phyloP scores from a whole-genome alignment of 2,329 filamentous ascomycete species.

The Macroventuria anomochaeta region DNA sequence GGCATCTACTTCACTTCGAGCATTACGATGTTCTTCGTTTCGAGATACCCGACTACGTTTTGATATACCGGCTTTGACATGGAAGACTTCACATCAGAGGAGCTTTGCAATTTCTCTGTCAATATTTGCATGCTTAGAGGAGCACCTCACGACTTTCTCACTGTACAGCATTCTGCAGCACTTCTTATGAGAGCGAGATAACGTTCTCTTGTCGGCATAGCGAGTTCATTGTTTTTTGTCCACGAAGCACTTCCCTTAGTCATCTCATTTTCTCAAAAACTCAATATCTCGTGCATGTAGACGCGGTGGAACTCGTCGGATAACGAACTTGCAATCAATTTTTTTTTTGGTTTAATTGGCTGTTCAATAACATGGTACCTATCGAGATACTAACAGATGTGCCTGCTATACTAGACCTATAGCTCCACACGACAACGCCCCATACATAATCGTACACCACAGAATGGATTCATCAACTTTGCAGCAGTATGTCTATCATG shows the following conservation, averaged over 20 bases:
- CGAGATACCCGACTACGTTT: constrained; percentile 25
- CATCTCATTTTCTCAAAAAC: background rate
- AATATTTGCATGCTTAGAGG: background rate
- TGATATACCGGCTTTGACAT: constrained; percentile 14
- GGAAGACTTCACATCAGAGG: background rate
- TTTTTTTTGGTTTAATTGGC: too few relatives aligned
- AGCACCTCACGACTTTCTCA: background rate
- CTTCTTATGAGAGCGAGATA: background rate
- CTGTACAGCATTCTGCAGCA: background rate
- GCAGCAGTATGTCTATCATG: background rate
- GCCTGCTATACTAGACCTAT: background rate
- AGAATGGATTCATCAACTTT: background rate
- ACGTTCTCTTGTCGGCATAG: background rate
- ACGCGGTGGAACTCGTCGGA: too few relatives aligned
- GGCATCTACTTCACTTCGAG: background rate
- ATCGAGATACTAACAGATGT: background rate
- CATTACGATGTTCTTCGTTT: constrained; percentile 16
- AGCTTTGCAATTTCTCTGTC: background rate
- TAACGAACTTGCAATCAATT: too few relatives aligned
- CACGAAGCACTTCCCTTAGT: too few relatives aligned
- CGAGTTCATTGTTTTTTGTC: background rate
- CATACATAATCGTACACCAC: background rate
- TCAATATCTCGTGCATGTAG: background rate
- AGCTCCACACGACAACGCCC: background rate
- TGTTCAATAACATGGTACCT: too few relatives aligned